Base-by-base conservation (phyloP, 2,329 filamentous ascomycete species). In the Sporothrix protearum region DNA sequence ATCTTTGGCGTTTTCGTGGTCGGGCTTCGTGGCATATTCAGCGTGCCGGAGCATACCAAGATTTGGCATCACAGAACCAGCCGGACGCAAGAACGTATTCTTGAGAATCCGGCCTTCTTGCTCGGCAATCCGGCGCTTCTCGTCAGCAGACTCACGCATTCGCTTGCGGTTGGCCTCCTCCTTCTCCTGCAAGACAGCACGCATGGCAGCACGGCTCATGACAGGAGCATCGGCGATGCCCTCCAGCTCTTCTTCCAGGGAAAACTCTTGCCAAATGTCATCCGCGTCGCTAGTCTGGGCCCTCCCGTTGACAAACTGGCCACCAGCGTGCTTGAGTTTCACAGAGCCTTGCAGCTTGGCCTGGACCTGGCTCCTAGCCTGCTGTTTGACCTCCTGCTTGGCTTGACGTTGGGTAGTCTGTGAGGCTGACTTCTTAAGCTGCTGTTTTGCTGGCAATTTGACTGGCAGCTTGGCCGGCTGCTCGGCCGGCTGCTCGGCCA, bases 161-260 rank as follows among this genome's bases (percentile, higher is more conserved):
- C 25, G 14, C 28, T 39, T 30, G 28, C 30, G 47, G 19, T 67
- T 7, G 7, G 39, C 61, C 3, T 55, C 22, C 28, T 73, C 64
- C 30, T 69, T 73, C 19, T 71, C 64, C 0, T 63, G 68, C 7
- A 75, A 39, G 16, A 42, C 70, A 1, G 8, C 22, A 1, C 74
- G 72, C 71, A 75, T 71, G 19, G 71, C 68, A 1, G 53, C 71
- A 4, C 71, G 70, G 2, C 71, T 71, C 1, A 69, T 33, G 1
- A 25, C 51, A 0, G 74, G 74, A 1, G 73, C 73, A 22, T 73
- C 73, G 0, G 70, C 57, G 12, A 75, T 75, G 1, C 74, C 74
- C 16, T 72, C 74, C 0, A 75, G 66, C 19, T 75, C 74, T 63
- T 75, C 74, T 14, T 75, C 74, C 0, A 75, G 68, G 0, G 74